phyloP scores from a whole-genome alignment of 441 rosid species.

The Erodium texanum region DNA sequence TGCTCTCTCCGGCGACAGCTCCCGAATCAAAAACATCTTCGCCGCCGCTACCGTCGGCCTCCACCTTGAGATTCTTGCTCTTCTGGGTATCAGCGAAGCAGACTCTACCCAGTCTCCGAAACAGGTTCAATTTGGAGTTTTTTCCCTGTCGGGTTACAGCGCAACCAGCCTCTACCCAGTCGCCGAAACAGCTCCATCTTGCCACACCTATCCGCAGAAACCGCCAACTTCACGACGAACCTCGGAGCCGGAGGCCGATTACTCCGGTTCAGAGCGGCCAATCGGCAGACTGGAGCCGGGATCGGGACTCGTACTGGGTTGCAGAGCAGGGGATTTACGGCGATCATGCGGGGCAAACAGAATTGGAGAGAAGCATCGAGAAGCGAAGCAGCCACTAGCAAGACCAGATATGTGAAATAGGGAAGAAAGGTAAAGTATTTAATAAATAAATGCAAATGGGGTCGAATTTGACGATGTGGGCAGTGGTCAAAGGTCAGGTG shows the following conservation, averaged over 20 bases:
- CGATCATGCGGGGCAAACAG: conserved; percentile 36
- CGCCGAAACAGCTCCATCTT: conserved; percentile 35
- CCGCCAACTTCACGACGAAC: conserved; percentile 11
- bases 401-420: neutral
- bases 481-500: neutral
- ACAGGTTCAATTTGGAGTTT: too few relatives aligned
- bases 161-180: conserved; percentile 41
- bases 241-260: neutral
- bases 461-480: neutral
- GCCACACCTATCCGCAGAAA: conserved; percentile 15
- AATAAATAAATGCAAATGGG: neutral
- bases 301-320: neutral
- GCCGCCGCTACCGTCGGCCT: conserved; percentile 36
- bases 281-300: neutral
- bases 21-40: conserved; percentile 38
- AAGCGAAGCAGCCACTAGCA: neutral
- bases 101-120: conserved; percentile 32
- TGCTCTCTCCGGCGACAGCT: conserved; percentile 27
- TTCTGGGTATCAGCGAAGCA: conserved; percentile 26
- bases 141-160: too few relatives aligned
- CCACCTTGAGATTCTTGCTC: too few relatives aligned
- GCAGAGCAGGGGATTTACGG: conserved; percentile 18
- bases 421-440: too few relatives aligned
- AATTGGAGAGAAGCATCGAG: conserved; percentile 17
- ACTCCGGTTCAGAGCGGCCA: neutral